phyloP scores from a whole-genome alignment of 73 alveolate species.

The Tetrahymena elliotti region DNA sequence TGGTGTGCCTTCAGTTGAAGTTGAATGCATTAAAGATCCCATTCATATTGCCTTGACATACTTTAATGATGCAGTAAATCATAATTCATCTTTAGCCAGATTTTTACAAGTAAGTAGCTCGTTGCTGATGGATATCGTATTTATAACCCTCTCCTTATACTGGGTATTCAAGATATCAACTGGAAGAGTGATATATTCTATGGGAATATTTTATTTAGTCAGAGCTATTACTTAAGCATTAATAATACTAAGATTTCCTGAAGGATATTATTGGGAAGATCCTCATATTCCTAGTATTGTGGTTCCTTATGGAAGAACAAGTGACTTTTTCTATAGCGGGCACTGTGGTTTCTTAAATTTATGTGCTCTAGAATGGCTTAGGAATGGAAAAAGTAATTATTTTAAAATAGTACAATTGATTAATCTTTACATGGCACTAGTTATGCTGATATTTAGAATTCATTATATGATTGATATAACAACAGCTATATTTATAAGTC shows the following conservation, averaged over 20 bases:
- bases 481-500: constrained; percentile 63
- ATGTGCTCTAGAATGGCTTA: constrained; percentile 46
- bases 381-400: constrained; percentile 11
- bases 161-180: constrained; percentile 40
- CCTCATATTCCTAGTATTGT: constrained; percentile 76
- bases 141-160: constrained; percentile 8
- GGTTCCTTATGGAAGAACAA: constrained; percentile 69
- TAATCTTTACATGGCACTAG: constrained; percentile 24
- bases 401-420: constrained; percentile 31
- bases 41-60: neutral
- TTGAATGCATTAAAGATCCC: neutral
- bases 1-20: neutral
- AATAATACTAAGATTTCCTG: constrained; percentile 39
- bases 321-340: constrained; percentile 82
- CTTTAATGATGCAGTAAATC: neutral
- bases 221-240: constrained; percentile 17
- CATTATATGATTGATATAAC: constrained; percentile 73
- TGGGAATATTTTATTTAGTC: constrained; percentile 32
- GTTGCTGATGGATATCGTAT: constrained; percentile 54
- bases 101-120: neutral
- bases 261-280: constrained; percentile 59
- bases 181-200: constrained; percentile 45
- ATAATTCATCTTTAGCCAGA: neutral
- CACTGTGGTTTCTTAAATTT: constrained; percentile 70
- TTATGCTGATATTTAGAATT: constrained; percentile 57